Conservation (phyloP, 306 rosid species). For the Cucumis sativus region Cucumber_9930_V3 NC_026661.2:18306001-18306500, state of each 20-base stretch:
- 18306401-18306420: neutral
- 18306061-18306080: neutral
- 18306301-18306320: neutral
- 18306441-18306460: neutral
- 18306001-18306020: neutral
- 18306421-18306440: neutral
- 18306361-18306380: neutral
- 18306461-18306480: too few species aligned
- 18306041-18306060: neutral
- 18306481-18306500: neutral
- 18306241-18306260: neutral
- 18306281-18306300: neutral
- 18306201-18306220: neutral
- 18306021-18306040: conserved; percentile 2
- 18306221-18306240: neutral
- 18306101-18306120: neutral
- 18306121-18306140: neutral
- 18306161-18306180: neutral
- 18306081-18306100: neutral
- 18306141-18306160: neutral
- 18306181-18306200: neutral
- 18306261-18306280: neutral
- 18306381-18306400: neutral
- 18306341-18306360: neutral
- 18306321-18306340: neutral